These are phyloP conservation scores for Brettanomyces nanus DNA, from an alignment of 805 yeast genomes.

Conservation along the genomic window DNA sequence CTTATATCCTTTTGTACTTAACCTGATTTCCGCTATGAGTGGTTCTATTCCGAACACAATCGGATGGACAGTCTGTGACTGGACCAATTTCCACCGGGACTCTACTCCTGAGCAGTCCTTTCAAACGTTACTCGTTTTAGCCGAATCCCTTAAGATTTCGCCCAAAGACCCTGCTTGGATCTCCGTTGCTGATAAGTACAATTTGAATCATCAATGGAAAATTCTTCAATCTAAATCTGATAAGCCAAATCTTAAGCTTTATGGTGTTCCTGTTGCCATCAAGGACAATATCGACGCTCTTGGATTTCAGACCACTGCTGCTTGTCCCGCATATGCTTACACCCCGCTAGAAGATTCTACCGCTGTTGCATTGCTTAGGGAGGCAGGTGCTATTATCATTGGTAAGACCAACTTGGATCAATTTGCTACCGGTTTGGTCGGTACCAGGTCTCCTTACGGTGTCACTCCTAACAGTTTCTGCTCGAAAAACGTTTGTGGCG, in stretches of 20 bases:
- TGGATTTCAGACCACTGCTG: conserved; percentile 84
- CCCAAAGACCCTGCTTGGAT: conserved; percentile 87
- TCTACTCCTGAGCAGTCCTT: conserved; percentile 57
- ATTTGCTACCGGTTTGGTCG: conserved; percentile 96
- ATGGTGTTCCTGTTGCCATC: conserved; percentile 92
- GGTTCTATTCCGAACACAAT: conserved; percentile 18
- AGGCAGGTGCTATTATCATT: conserved; percentile 86
- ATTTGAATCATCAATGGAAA: conserved; percentile 68
- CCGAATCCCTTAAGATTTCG: conserved; percentile 37
- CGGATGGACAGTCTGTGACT: conserved; percentile 80
- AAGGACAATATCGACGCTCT: conserved; percentile 91
- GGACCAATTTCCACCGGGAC: conserved; percentile 62
- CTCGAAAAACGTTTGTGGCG: conserved; percentile 79
- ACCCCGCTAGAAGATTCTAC: conserved; percentile 66
- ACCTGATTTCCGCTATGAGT: no score
- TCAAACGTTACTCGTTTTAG: conserved; percentile 35
- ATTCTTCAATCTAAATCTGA: conserved; percentile 55
- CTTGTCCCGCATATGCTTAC: conserved; percentile 81
- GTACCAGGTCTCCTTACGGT: conserved; percentile 93
- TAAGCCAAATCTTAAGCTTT: conserved; percentile 54
- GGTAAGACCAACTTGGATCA: conserved; percentile 96
- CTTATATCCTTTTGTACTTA: no score
- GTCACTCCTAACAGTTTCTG: conserved; percentile 75
- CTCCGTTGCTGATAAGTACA: conserved; percentile 57
- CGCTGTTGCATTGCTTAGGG: conserved; percentile 62